Evolutionary conservation across 495 filamentous ascomycete genomes (phyloP).

Genomic region (Ascobolus immersus): DNA sequence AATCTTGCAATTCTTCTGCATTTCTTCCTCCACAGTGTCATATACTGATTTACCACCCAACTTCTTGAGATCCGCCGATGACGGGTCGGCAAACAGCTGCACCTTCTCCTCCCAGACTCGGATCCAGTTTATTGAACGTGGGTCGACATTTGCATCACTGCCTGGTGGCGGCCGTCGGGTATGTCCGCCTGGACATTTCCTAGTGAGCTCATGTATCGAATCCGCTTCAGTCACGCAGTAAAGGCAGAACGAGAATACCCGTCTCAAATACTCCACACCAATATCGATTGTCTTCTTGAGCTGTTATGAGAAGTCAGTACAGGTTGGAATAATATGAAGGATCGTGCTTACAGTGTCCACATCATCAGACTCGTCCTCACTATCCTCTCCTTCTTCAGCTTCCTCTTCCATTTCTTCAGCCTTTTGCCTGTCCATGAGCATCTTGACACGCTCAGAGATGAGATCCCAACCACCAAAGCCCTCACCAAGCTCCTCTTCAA

Average conservation of each 20-base stretch:
- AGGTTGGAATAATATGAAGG: background rate
- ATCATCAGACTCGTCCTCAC: conserved; percentile 46
- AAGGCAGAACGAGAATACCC: conserved; percentile 96
- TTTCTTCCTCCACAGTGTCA: conserved; percentile 64
- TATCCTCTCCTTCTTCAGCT: conserved; percentile 34
- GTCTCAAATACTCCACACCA: conserved; percentile 82
- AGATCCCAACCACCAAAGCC: background rate
- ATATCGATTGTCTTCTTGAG: conserved; percentile 79
- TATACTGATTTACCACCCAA: conserved; percentile 71
- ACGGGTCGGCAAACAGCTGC: conserved; percentile 24
- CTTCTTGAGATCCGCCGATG: conserved; percentile 41
- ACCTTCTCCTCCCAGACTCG: conserved; percentile 96
- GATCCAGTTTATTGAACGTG: conserved; percentile 97
- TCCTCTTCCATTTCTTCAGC: conserved; percentile 40
- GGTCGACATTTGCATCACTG: conserved; percentile 59
- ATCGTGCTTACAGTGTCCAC: conserved; percentile 49
- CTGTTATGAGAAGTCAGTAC: background rate
- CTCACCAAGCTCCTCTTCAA: conserved; percentile 61
- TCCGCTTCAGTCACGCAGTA: conserved; percentile 98
- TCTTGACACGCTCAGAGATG: background rate
- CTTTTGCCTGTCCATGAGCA: conserved; percentile 38
- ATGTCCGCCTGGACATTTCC: conserved; percentile 92
- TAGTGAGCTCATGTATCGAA: conserved; percentile 77
- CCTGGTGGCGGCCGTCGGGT: conserved; percentile 57
- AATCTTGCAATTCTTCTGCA: conserved; percentile 72